Evolutionary conservation across 805 yeast genomes (phyloP).

Genomic region (Saccharomycopsis amapae): DNA sequence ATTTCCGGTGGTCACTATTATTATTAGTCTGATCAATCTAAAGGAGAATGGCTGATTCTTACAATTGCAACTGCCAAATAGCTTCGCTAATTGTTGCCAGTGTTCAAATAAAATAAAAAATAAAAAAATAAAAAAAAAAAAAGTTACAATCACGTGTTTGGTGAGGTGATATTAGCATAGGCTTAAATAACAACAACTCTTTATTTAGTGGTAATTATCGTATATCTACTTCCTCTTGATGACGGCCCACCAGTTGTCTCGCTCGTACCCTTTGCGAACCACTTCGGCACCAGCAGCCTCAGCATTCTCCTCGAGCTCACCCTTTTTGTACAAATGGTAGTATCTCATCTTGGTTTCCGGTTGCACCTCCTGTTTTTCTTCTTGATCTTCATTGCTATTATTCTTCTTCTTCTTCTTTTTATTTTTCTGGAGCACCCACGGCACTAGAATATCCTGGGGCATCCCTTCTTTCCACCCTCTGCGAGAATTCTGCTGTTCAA

Average conservation of each 20-base stretch:
- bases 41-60: too few relatives aligned
- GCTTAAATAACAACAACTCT: background rate
- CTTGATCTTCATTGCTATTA: slow-evolving; percentile 24
- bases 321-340: slow-evolving; percentile 79
- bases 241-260: slow-evolving; percentile 89
- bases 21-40: too few relatives aligned
- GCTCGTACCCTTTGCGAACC: slow-evolving; percentile 75
- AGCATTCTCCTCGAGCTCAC: slow-evolving; percentile 75
- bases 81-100: too few relatives aligned
- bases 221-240: slow-evolving; percentile 29
- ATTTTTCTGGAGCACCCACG: slow-evolving; percentile 76
- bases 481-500: slow-evolving; percentile 82
- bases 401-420: slow-evolving; percentile 31
- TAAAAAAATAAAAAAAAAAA: too few relatives aligned
- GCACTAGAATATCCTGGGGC: slow-evolving; percentile 90
- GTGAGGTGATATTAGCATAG: too few relatives aligned
- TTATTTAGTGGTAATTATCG: too few relatives aligned
- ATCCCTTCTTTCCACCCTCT: slow-evolving; percentile 88
- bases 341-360: slow-evolving; percentile 67
- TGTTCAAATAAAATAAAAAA: too few relatives aligned
- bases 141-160: too few relatives aligned
- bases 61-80: too few relatives aligned
- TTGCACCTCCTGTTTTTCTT: slow-evolving; percentile 18
- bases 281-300: slow-evolving; percentile 61
- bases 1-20: too few relatives aligned